These are phyloP conservation scores for Schwanniomyces vanrijiae DNA, from an alignment of 805 yeast species.

Conservation along the genomic window DNA sequence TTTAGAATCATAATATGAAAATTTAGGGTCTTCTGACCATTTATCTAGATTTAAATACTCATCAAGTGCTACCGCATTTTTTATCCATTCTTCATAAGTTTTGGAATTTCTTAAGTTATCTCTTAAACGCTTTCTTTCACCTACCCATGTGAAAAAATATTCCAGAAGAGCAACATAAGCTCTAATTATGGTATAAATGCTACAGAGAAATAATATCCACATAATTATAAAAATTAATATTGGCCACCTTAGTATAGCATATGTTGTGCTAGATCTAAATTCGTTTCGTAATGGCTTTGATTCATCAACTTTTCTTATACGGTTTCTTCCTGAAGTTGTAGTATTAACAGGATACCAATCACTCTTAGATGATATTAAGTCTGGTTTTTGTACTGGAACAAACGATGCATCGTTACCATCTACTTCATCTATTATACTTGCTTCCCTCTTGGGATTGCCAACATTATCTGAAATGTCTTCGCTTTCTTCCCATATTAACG, in stretches of 20 bases:
- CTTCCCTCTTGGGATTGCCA: not conserved
- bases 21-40: slow-evolving; percentile 63
- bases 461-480: slow-evolving; percentile 14
- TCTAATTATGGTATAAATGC: slow-evolving; percentile 53
- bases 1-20: slow-evolving; percentile 67
- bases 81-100: slow-evolving; percentile 62
- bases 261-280: slow-evolving; percentile 34
- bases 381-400: slow-evolving; percentile 9
- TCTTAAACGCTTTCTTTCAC: slow-evolving; percentile 51
- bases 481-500: slow-evolving; percentile 36
- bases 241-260: slow-evolving; percentile 62
- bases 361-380: slow-evolving; percentile 23
- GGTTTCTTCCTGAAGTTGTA: not conserved
- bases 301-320: slow-evolving; percentile 3
- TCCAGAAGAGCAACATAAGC: slow-evolving; percentile 65
- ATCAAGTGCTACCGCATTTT: slow-evolving; percentile 59
- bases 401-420: slow-evolving; percentile 1
- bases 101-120: slow-evolving; percentile 47
- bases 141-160: slow-evolving; percentile 58
- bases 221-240: slow-evolving; percentile 47
- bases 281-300: slow-evolving; percentile 27
- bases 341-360: slow-evolving; percentile 23
- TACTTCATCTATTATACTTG: not conserved
- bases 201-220: slow-evolving; percentile 55
- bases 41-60: slow-evolving; percentile 54